These are phyloP conservation scores for Metarhizium rileyi DNA, from an alignment of 2,329 filamentous ascomycete genomes.

Conservation along the genomic window DNA sequence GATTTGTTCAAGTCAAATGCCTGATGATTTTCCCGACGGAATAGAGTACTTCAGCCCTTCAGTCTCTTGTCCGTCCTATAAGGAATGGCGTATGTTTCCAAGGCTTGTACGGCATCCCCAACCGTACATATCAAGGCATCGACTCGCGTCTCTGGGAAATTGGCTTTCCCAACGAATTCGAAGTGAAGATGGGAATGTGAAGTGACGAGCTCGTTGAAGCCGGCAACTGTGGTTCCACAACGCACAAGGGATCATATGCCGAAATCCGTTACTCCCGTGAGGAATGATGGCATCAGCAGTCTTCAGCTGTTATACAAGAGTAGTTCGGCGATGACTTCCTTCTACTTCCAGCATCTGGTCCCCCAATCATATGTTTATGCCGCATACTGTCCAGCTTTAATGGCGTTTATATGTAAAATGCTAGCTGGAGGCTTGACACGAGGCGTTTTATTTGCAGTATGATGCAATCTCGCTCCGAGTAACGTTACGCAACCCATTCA, in stretches of 20 bases:
- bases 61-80: background rate
- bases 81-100: background rate
- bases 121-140: background rate
- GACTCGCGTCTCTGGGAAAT: background rate
- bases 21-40: background rate
- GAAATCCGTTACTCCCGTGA: background rate
- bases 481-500: slow-evolving; percentile 3
- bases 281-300: background rate
- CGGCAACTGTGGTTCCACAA: background rate
- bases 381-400: background rate
- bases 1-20: background rate
- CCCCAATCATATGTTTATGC: background rate
- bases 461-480: background rate
- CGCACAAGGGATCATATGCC: background rate
- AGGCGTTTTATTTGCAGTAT: background rate
- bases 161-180: background rate
- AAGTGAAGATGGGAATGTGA: background rate
- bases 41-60: background rate
- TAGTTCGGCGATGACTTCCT: background rate
- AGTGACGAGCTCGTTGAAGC: background rate
- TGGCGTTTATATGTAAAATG: background rate
- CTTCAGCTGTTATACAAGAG: background rate
- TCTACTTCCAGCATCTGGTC: background rate
- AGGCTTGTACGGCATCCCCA: background rate
- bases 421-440: background rate